These are phyloP conservation scores for Neocucurbitaria cava DNA, from an alignment of 2,329 filamentous ascomycete genomes.

Conservation along the genomic window DNA sequence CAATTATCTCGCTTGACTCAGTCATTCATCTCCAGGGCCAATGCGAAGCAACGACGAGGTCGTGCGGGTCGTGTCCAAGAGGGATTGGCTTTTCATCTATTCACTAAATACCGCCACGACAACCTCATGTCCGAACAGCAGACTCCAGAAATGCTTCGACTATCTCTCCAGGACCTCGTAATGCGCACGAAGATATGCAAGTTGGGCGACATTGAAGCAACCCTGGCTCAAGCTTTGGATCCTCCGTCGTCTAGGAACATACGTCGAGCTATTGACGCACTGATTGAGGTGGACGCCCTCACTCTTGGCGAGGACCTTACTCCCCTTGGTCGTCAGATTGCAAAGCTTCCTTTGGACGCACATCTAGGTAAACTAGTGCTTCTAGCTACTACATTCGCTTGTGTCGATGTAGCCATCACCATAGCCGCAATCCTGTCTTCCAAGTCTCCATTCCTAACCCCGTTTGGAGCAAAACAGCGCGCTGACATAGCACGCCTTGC, in stretches of 20 bases:
- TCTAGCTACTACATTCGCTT: constrained; percentile 84
- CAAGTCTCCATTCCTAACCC: constrained; percentile 90
- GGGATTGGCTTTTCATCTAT: constrained; percentile 93
- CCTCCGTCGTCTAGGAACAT: constrained; percentile 93
- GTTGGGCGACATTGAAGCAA: constrained; percentile 90
- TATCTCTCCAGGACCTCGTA: constrained; percentile 92
- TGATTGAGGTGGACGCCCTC: constrained; percentile 90
- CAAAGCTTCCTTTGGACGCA: constrained; percentile 88
- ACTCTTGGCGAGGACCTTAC: constrained; percentile 84
- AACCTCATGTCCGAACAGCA: constrained; percentile 86
- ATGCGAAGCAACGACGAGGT: constrained; percentile 92
- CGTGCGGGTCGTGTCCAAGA: constrained; percentile 95
- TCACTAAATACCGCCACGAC: constrained; percentile 89
- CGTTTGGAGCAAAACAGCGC: constrained; percentile 82
- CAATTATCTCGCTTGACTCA: constrained; percentile 91
- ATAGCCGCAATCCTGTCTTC: constrained; percentile 92
- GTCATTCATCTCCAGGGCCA: constrained; percentile 93
- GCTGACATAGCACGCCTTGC: constrained; percentile 79
- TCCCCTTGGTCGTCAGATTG: constrained; percentile 82
- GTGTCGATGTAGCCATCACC: constrained; percentile 88
- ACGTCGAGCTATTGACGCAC: constrained; percentile 86
- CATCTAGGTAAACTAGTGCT: constrained; percentile 94
- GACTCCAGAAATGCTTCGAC: constrained; percentile 92
- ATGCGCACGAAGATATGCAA: constrained; percentile 98
- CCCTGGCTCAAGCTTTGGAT: constrained; percentile 85